phyloP scores from a whole-genome alignment of 306 rosid genomes.

The Citrullus mucosospermus region DNA sequence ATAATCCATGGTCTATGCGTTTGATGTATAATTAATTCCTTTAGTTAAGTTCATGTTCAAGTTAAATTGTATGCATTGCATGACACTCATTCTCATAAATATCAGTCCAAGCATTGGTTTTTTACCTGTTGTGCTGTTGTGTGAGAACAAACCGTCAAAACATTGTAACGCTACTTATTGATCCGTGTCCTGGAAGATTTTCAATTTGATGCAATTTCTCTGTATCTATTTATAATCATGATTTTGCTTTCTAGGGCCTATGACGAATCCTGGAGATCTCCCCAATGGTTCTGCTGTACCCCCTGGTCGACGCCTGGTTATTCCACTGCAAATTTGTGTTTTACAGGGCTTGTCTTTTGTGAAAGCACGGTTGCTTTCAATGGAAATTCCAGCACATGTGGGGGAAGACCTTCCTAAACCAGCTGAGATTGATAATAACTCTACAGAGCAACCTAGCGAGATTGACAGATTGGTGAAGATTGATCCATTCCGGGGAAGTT shows the following conservation, averaged over 20 bases:
- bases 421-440: conserved; percentile 22
- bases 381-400: conserved; percentile 97
- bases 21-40: neutral
- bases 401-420: conserved; percentile 60
- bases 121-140: neutral
- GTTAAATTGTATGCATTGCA: neutral
- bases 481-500: conserved; percentile 88
- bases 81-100: neutral
- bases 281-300: conserved; percentile 39
- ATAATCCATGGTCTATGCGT: neutral
- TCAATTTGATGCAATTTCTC: neutral
- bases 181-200: neutral
- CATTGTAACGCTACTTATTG: neutral
- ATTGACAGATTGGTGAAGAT: conserved; percentile 77
- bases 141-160: neutral
- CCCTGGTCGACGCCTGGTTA: conserved; percentile 85
- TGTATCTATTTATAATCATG: neutral
- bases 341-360: conserved; percentile 84
- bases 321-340: conserved; percentile 88
- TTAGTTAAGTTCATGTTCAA: neutral
- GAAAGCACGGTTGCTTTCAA: conserved; percentile 85
- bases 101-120: neutral
- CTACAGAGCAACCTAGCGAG: conserved; percentile 33
- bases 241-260: conserved; percentile 46
- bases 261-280: conserved; percentile 32